phyloP scores from a whole-genome alignment of 352 stramenopile genomes.

The Globisporangium orthogonon region DNA sequence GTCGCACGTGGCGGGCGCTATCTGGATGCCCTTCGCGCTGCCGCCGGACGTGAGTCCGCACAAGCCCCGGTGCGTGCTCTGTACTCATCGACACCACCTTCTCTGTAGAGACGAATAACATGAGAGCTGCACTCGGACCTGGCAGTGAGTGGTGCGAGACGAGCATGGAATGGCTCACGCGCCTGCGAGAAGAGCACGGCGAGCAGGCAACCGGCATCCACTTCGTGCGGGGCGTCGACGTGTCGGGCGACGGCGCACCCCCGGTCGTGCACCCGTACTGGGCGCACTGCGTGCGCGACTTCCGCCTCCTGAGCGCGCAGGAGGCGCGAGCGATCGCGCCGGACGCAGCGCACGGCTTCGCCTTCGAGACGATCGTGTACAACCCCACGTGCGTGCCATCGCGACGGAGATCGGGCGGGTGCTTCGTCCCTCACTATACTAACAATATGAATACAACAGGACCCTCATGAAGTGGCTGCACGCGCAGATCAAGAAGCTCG shows the following conservation, averaged over 20 bases:
- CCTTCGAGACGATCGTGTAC: conserved; percentile 63
- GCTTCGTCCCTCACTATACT: no score
- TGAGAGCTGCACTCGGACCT: no score
- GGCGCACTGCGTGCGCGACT: conserved; percentile 57
- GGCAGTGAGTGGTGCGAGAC: conserved; percentile 55
- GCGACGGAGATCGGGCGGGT: neutral
- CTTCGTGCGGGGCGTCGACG: conserved; percentile 38
- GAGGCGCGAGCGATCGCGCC: conserved; percentile 32
- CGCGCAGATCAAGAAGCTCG: conserved; percentile 32
- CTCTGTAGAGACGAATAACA: no score
- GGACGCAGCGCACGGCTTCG: conserved; percentile 37
- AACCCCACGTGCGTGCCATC: conserved; percentile 28
- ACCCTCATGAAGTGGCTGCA: conserved; percentile 45
- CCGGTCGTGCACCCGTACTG: conserved; percentile 51
- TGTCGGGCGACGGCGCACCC: conserved; percentile 27
- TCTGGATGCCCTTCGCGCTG: conserved; percentile 72
- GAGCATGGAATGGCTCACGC: conserved; percentile 51
- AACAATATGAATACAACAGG: conserved; percentile 9
- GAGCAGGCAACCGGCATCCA: conserved; percentile 43
- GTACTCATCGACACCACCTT: no score
- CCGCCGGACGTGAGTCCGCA: conserved; percentile 24
- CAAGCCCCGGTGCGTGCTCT: conserved; percentile 29
- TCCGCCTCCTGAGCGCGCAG: conserved; percentile 31
- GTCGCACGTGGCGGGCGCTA: conserved; percentile 59
- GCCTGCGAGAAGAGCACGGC: conserved; percentile 29